Evolutionary conservation across 352 stramenopile species (phyloP), one percentile per base, ranked within the genome.

Genomic region (Phytophthora melonis): DNA sequence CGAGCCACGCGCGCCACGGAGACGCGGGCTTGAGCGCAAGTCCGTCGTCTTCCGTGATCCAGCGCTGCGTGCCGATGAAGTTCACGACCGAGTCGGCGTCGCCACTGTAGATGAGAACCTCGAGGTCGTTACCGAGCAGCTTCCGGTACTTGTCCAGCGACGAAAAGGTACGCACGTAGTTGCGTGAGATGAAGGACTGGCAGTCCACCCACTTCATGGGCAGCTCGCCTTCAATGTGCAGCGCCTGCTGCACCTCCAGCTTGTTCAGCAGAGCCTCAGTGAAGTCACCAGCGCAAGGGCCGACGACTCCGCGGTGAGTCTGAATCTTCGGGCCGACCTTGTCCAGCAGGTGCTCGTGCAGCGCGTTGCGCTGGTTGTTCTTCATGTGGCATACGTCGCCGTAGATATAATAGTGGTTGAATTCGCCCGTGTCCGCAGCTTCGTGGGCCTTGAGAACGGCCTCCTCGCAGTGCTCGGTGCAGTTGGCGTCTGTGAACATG

Each of bases 51-150:
- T 80, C 72, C 0, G 76, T 82, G 58, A 93, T 89, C 86, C 86
- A 93, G 16, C 86, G 84, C 71, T 92, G 79, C 63, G 98, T 99
- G 3, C 86, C 84, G 47, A 93, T 87, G 59, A 93, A 93, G 67
- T 93, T 91, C 18, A 92, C 84, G 45, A 91, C 76, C 16, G 84
- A 91, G 73, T 93, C 86, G 11, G 86, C 82, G 45, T 93, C 86
- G 1, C 86, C 86, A 23, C 77, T 88, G 72, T 93, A 93, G 62
- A 93, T 89, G 19, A 93, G 77, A 23, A 81, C 72, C 18, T 88
- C 75, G 5, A 91, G 73, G 0, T 63, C 74, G 7, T 79, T 78
- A 54, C 70, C 74, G 7, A 93, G 79, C 34, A 91, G 77, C 49
- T 80, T 87, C 9, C 63, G 67, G 70, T 93, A 93, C 64, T 93